A percentile compares a stretch with the other conserved stretches of the same genome.
phyloP scores from a whole-genome alignment of 305 asterid genomes.

The Fraxinus greggii region DNA sequence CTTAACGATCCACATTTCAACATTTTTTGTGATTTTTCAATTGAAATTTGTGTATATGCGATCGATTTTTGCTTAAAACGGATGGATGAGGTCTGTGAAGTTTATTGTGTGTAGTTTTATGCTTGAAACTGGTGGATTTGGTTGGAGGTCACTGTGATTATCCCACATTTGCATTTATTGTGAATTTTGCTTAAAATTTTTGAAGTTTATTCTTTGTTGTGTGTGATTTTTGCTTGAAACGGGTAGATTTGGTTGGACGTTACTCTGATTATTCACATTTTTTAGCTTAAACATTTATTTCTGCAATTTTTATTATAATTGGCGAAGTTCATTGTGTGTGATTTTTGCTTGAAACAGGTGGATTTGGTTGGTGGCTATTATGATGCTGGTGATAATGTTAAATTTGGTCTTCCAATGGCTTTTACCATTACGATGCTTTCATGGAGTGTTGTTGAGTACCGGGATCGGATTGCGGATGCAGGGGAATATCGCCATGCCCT shows the following conservation, averaged over 20 bases:
- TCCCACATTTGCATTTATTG: neutral
- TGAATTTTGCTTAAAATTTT: neutral
- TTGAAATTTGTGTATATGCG: neutral
- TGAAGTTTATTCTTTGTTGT: neutral
- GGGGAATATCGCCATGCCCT: slow-evolving; percentile 67
- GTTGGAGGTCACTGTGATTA: neutral
- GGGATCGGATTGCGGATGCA: slow-evolving; percentile 51
- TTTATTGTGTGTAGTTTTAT: neutral
- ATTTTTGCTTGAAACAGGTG: slow-evolving; percentile 40
- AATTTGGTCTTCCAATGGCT: slow-evolving; percentile 87
- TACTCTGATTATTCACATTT: slow-evolving; percentile 46
- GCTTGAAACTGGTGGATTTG: neutral
- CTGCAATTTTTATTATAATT: neutral
- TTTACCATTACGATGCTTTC: slow-evolving; percentile 74
- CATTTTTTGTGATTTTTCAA: neutral
- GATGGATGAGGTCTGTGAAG: neutral
- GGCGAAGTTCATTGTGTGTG: neutral
- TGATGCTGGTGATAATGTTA: slow-evolving; percentile 88
- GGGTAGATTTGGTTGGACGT: slow-evolving; percentile 80
- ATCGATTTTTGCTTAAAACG: neutral
- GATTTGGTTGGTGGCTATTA: slow-evolving; percentile 93
- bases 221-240: neutral
- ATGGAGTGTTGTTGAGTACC: slow-evolving; percentile 65
- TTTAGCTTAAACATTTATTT: neutral
- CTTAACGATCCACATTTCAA: neutral